Conservation (phyloP, 1,139 yeast genomes). For the Candida buenavistaensis region DNA sequence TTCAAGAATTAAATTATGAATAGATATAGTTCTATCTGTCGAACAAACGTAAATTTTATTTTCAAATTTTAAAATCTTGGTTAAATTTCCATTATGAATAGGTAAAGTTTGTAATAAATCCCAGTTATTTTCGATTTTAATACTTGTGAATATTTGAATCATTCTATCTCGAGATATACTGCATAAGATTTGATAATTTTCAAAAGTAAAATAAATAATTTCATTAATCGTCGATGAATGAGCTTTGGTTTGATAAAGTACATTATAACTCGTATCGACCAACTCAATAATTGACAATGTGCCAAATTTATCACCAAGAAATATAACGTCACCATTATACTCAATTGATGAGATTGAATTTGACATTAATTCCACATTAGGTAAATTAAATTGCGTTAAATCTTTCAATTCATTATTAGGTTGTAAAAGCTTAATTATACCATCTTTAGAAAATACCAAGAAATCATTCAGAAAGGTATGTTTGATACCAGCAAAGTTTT, state of each 20-base stretch:
- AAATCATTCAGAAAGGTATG: constrained; percentile 25
- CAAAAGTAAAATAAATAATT: constrained; percentile 30
- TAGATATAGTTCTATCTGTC: constrained; percentile 56
- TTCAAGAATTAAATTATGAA: constrained; percentile 40
- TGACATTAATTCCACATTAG: constrained; percentile 25
- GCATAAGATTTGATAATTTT: constrained; percentile 27
- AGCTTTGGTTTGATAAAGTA: constrained; percentile 33
- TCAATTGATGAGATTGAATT: constrained; percentile 32
- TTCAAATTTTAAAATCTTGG: constrained; percentile 32
- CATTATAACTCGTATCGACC: constrained; percentile 10
- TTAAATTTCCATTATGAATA: constrained; percentile 56
- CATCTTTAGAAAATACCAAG: constrained; percentile 42
- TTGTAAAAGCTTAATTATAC: constrained; percentile 28
- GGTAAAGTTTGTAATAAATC: constrained; percentile 55
- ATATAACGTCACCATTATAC: constrained; percentile 20
- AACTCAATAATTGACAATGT: constrained; percentile 25
- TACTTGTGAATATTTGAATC: constrained; percentile 49
- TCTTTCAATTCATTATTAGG: constrained; percentile 13
- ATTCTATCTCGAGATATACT: constrained; percentile 62
- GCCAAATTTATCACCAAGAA: constrained; percentile 53
- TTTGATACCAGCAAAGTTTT: constrained; percentile 39
- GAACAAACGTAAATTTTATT: constrained; percentile 52
- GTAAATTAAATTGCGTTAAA: constrained; percentile 21
- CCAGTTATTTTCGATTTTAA: constrained; percentile 33
- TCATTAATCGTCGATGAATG: constrained; percentile 54